These are phyloP conservation scores for Crucihimalaya himalaica DNA, from an alignment of 345 rosid species.

Conservation along the genomic window DNA sequence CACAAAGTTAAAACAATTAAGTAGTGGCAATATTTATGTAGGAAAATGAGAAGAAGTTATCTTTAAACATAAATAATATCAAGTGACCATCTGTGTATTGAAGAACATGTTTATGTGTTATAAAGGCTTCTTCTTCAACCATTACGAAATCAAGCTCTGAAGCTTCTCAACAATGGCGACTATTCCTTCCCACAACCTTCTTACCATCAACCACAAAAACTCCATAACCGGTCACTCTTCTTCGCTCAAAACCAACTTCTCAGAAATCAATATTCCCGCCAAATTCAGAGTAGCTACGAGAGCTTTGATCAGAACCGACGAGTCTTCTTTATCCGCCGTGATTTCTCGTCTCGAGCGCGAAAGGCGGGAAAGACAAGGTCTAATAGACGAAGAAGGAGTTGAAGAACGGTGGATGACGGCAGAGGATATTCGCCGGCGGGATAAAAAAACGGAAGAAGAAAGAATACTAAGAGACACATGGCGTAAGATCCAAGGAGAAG, in stretches of 20 bases:
- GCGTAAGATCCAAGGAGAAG: constrained; percentile 78
- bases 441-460: constrained; percentile 33
- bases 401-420: constrained; percentile 36
- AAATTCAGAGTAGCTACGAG: constrained; percentile 19
- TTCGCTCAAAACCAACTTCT: neutral
- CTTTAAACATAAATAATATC: too few species aligned
- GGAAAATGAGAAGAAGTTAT: too few species aligned
- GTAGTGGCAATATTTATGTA: too few species aligned
- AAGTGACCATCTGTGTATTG: too few species aligned
- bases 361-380: constrained; percentile 18
- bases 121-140: neutral
- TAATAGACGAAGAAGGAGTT: constrained; percentile 1
- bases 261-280: constrained; percentile 7
- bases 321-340: constrained; percentile 45
- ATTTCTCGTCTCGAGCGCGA: constrained; percentile 42
- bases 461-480: constrained; percentile 52
- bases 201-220: constrained; percentile 14
- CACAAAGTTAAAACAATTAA: too few species aligned
- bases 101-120: neutral
- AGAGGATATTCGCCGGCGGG: constrained; percentile 31
- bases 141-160: constrained; percentile 13
- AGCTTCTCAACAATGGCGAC: constrained; percentile 49
- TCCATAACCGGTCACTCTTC: neutral
- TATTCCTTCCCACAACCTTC: constrained; percentile 39
- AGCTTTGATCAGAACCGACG: constrained; percentile 41